phyloP scores from a whole-genome alignment of 2,329 filamentous ascomycete species.

The Dothiorella sarmentorum region DNA sequence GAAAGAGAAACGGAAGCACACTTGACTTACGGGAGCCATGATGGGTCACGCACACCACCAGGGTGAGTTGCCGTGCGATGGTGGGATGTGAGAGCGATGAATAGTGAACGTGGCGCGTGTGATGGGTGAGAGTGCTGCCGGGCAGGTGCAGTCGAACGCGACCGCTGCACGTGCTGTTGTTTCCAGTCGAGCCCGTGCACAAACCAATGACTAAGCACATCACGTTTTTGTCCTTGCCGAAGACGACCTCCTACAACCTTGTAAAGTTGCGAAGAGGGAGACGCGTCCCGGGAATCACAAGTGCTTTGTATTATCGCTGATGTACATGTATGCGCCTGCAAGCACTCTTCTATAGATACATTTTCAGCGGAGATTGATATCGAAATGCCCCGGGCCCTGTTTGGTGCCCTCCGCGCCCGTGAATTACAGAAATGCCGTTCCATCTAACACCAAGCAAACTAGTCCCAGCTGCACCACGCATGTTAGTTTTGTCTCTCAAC shows the following conservation, averaged over 20 bases:
- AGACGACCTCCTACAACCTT: background rate
- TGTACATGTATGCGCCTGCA: conserved; percentile 6
- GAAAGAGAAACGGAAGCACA: background rate
- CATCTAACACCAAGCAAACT: background rate
- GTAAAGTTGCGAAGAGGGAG: no score
- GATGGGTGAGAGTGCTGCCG: background rate
- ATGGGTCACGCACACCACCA: background rate
- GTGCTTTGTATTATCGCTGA: conserved; percentile 3
- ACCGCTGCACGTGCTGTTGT: conserved; percentile 8
- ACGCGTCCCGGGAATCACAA: no score
- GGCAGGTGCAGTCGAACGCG: no score
- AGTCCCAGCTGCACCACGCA: conserved; percentile 8
- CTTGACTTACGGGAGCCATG: conserved; percentile 7
- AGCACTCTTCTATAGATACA: conserved; percentile 7
- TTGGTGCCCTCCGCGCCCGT: conserved; percentile 1
- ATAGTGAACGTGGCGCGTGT: background rate
- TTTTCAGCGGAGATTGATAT: conserved; percentile 15
- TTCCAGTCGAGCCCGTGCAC: background rate
- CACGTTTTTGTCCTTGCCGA: background rate
- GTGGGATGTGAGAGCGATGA: background rate
- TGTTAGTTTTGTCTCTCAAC: background rate
- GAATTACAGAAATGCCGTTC: conserved; percentile 1
- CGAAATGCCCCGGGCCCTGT: background rate
- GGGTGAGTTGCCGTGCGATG: background rate
- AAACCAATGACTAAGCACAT: background rate